Evolutionary conservation across 1,139 yeast species (phyloP).

Genomic region (Magnusiomyces paraingens): DNA sequence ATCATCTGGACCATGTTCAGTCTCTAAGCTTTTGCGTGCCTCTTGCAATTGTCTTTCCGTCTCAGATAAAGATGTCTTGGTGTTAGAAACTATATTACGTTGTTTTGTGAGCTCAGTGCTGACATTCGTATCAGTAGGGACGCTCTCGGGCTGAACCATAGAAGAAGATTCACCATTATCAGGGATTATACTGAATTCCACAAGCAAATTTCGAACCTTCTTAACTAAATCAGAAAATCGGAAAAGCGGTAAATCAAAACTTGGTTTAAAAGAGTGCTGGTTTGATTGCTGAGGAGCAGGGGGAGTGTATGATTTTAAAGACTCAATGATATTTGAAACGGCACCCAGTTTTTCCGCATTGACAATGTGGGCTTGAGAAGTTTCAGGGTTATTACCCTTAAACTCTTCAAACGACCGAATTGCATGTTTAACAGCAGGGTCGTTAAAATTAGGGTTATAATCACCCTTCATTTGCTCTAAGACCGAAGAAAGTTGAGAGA

Average conservation of each 20-base stretch:
- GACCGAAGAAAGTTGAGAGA: slow-evolving; percentile 35
- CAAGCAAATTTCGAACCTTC: not conserved
- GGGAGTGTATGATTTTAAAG: not conserved
- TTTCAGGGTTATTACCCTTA: slow-evolving; percentile 16
- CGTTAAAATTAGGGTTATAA: slow-evolving; percentile 87
- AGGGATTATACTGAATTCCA: not conserved
- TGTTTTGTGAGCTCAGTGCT: not conserved
- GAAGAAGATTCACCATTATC: not conserved
- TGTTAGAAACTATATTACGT: not conserved
- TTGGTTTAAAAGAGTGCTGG: not conserved
- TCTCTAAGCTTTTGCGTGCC: slow-evolving; percentile 18
- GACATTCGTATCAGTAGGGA: not conserved
- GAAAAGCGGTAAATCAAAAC: not conserved
- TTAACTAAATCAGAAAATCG: not conserved
- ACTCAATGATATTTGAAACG: not conserved
- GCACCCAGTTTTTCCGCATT: not conserved
- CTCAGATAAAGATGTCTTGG: slow-evolving; percentile 15
- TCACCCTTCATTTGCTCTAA: slow-evolving; percentile 45
- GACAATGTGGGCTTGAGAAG: slow-evolving; percentile 3
- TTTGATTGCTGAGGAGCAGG: not conserved
- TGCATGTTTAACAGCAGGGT: slow-evolving; percentile 74
- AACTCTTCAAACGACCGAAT: slow-evolving; percentile 49
- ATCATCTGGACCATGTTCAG: slow-evolving; percentile 53
- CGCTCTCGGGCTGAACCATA: not conserved
- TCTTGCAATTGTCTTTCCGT: slow-evolving; percentile 23